Conservation (phyloP, 129 eudicot species). For the Mikania micrantha region DNA sequence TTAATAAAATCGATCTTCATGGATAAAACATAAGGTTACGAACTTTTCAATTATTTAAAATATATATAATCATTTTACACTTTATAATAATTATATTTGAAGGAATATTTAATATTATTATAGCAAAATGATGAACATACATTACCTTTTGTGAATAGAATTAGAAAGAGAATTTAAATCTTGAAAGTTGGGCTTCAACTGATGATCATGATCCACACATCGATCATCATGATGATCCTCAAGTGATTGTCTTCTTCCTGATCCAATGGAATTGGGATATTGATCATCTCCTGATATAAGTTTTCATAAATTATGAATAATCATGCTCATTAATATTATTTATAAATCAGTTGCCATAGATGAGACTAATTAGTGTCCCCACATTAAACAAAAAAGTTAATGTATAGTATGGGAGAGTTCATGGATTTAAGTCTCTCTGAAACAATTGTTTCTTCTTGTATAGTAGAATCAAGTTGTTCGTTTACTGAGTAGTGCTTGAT, state of each 20-base stretch:
- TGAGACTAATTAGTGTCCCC: conserved; percentile 30
- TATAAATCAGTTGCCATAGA: conserved; percentile 28
- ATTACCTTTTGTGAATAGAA: conserved; percentile 63
- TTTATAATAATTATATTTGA: no score
- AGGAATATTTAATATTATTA: not conserved
- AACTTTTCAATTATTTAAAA: no score
- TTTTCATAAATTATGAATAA: conserved; percentile 12
- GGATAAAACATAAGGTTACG: no score
- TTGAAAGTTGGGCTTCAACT: conserved; percentile 20
- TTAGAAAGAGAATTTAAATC: conserved; percentile 33
- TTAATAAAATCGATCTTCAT: no score
- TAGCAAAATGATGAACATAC: conserved; percentile 18
- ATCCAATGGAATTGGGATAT: conserved; percentile 31
- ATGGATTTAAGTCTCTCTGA: no score
- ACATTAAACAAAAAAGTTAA: conserved; percentile 16
- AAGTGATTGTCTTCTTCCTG: conserved; percentile 34
- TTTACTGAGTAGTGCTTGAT: no score
- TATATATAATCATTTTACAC: not conserved
- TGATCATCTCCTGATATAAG: conserved; percentile 36
- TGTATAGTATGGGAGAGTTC: no score
- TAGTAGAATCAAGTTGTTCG: no score
- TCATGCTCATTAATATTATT: no score
- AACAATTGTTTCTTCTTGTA: no score
- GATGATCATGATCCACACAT: conserved; percentile 46
- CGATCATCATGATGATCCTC: conserved; percentile 47